These are phyloP conservation scores for Yamadazyma olivae DNA, from an alignment of 805 yeast species.

Conservation along the genomic window DNA sequence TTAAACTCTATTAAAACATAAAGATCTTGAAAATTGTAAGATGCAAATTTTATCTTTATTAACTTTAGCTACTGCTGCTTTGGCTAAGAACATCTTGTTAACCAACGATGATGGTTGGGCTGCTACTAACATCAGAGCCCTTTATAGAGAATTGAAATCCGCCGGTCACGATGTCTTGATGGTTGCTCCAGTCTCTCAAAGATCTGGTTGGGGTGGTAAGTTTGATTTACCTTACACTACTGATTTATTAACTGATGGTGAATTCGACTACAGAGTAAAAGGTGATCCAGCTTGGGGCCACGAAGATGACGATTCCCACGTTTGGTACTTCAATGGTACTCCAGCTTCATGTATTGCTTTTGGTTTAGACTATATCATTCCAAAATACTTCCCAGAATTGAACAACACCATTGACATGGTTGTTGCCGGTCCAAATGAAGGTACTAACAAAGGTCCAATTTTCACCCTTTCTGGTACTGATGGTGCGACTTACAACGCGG, in stretches of 20 bases:
- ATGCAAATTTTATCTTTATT: slow-evolving; percentile 1
- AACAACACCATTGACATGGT: slow-evolving; percentile 46
- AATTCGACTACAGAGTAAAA: slow-evolving; percentile 40
- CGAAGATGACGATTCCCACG: slow-evolving; percentile 31
- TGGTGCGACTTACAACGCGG: slow-evolving; percentile 48
- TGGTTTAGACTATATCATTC: slow-evolving; percentile 46
- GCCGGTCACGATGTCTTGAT: slow-evolving; percentile 49
- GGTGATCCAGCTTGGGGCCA: slow-evolving; percentile 58
- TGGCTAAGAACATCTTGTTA: slow-evolving; percentile 23
- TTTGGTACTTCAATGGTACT: slow-evolving; percentile 57
- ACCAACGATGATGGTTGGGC: slow-evolving; percentile 59
- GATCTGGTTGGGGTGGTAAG: slow-evolving; percentile 55
- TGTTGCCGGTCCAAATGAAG: slow-evolving; percentile 54
- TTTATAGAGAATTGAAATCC: slow-evolving; percentile 42
- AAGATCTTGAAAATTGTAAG: too few relatives aligned
- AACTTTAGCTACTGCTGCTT: slow-evolving; percentile 9
- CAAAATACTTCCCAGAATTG: slow-evolving; percentile 34
- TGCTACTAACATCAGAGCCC: slow-evolving; percentile 52
- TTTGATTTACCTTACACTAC: slow-evolving; percentile 38
- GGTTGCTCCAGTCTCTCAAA: slow-evolving; percentile 49
- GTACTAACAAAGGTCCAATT: slow-evolving; percentile 41
- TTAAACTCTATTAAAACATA: too few relatives aligned
- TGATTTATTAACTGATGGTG: slow-evolving; percentile 36
- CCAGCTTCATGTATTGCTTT: slow-evolving; percentile 52
- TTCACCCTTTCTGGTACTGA: slow-evolving; percentile 49